These are phyloP conservation scores for Krasilnikovozyma curviuscula DNA, from an alignment of 768 basidiomycete genomes.

Conservation along the genomic window DNA sequence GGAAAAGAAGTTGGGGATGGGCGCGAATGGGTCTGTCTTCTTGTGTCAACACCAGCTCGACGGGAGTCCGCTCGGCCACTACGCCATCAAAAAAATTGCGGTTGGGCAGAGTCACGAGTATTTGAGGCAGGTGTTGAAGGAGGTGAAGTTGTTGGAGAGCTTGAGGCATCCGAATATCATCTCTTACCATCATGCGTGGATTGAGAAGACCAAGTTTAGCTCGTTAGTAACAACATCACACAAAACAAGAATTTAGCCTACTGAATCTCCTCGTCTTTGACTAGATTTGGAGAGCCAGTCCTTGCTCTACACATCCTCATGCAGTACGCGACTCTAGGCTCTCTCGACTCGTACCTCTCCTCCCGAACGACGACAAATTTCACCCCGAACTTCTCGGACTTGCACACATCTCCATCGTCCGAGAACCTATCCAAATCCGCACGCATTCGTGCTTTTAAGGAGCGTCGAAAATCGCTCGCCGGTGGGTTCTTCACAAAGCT, in stretches of 20 bases:
- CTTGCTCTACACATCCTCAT: conserved; percentile 51
- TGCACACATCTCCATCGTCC: no score
- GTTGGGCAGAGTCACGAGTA: conserved; percentile 27
- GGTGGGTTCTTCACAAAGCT: no score
- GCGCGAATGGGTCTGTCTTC: conserved; percentile 78
- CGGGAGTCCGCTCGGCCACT: conserved; percentile 57
- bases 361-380: conserved; percentile 17
- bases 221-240: neutral
- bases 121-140: neutral
- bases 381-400: no score
- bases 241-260: neutral
- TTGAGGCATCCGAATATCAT: conserved; percentile 84
- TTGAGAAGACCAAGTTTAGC: conserved; percentile 51
- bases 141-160: conserved; percentile 68
- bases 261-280: neutral
- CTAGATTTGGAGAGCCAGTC: conserved; percentile 61
- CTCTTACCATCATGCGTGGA: conserved; percentile 89
- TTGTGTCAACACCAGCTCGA: conserved; percentile 71
- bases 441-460: no score
- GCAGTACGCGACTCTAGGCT: conserved; percentile 28
- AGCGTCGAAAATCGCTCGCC: no score
- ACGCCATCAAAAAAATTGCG: conserved; percentile 87
- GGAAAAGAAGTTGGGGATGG: conserved; percentile 76
- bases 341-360: conserved; percentile 24
- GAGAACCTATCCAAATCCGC: no score